A percentile compares a stretch with the other conserved stretches of the same genome.
These are phyloP conservation scores for Hymenoscyphus linearis DNA, from an alignment of 2,329 filamentous ascomycete species.

Conservation along the genomic window DNA sequence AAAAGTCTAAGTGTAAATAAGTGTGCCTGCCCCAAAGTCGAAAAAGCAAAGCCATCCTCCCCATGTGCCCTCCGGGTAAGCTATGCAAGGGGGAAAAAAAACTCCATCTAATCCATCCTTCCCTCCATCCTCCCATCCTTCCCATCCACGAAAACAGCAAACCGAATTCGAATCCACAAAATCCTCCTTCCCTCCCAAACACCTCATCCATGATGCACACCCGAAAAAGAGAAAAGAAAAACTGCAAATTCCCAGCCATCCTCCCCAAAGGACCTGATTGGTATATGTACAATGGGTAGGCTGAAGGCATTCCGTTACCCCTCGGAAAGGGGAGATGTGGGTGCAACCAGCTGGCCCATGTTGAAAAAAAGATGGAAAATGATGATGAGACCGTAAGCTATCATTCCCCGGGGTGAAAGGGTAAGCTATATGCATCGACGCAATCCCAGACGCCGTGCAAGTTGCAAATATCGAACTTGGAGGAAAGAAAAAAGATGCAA, in stretches of 20 bases:
- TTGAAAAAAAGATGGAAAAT: background rate
- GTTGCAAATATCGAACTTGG: constrained; percentile 1
- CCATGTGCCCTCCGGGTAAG: constrained; percentile 22
- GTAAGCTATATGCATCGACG: constrained; percentile 19
- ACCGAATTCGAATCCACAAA: too few relatives aligned
- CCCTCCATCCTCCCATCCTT: background rate
- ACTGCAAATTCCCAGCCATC: constrained; percentile 21
- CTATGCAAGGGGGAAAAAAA: constrained; percentile 20
- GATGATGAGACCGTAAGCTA: constrained; percentile 16
- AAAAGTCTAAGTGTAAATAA: too few relatives aligned
- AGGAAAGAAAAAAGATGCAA: background rate
- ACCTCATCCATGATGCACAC: background rate
- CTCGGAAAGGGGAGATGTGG: background rate
- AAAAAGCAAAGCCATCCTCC: constrained; percentile 20
- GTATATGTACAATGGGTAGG: constrained; percentile 19
- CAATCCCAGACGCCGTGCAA: constrained; percentile 12
- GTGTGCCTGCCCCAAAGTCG: too few relatives aligned
- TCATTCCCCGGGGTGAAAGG: constrained; percentile 20
- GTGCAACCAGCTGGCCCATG: constrained; percentile 2
- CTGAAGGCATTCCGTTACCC: constrained; percentile 12
- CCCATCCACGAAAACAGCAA: background rate
- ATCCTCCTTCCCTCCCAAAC: background rate
- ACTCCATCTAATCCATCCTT: constrained; percentile 6
- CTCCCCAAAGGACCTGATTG: constrained; percentile 19
- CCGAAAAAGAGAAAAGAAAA: constrained; percentile 4